Evolutionary conservation across 352 stramenopile species (phyloP), one percentile per base, ranked within the genome.

Genomic region (Phytophthora fragariaefolia): DNA sequence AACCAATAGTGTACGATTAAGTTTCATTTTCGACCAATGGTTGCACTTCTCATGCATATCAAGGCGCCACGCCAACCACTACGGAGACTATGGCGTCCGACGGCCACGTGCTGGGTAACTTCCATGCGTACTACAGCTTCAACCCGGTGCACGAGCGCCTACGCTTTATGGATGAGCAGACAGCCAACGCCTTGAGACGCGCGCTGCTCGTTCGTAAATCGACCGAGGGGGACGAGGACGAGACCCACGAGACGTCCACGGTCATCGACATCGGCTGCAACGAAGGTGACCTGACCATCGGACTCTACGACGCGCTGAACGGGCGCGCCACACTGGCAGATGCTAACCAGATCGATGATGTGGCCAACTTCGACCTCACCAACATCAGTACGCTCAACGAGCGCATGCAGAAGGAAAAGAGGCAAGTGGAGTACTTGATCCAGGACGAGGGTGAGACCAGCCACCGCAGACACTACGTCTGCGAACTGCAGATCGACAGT

Each of bases 41-140:
- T 4, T 17, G 15, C 18, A 23, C 10, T 13, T 15, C 13, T 22
- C 24, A 57, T 63, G 43, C 50, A 17, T 54, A 58, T 67, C 56
- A 66, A 58, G 17, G 7, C 9, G 27, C 9, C 9, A 49, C 42
- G n/a, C 27, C 48, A n/a, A 27, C 9, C 18, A 59, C 46, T 43
- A 68, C 34, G 32, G 22, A 32, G 17, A 47, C 24, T 38, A 78
- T 84, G 72, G 69, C 70, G 62, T 73, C 47, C 4, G 60, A 85
- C 38, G 78, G 85, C 48, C 83, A 94, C 32, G 74, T 92, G 59
- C 76, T 93, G 42, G 87, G 85, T 68, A 94, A 96, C 69, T 92
- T 94, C 72, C 85, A 93, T 42, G 75, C 85, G 32, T 96, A 93
- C 64, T 94, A 93, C 73, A 92, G 78, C 76, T 94, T 93, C 66